Base-by-base conservation (phyloP, 805 yeast species). In the Yamadazyma laniorum region DNA sequence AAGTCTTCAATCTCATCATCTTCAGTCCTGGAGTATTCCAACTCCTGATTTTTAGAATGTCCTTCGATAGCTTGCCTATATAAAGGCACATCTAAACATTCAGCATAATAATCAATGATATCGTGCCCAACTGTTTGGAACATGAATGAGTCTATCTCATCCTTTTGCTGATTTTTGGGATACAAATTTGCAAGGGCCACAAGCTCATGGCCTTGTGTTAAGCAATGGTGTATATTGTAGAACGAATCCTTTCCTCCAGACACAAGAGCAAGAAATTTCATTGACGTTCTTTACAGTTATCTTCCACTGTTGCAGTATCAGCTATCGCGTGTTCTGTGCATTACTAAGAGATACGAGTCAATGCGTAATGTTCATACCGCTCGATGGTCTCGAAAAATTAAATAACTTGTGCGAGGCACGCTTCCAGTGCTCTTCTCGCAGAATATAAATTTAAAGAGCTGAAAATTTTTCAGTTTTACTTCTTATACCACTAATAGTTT, bases 231-330 rank as follows among this genome's bases (percentile, higher is more conserved):
- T 12, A 91, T 79, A 55, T 90, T 93, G 59, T 75, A 93, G 63
- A 90, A 88, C 6, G 97, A 90, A 59, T 93, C 99, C 54, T 93
- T 93, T 0, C 99, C 99, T 4, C 99, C 99, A 1, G 96, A 86
- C 0, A 93, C 80, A 16, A 93, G 70, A 0, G 95, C 99, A 23
- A 89, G 85, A 55, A 90, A 86, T 59, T 88, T 89, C 99, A 93
- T 91, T 14, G 6, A 5, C 9, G 23, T n/a, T n/a, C n/a, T n/a
- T n/a, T n/a, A n/a, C n/a, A n/a, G n/a, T n/a, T n/a, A n/a, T n/a
- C n/a, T n/a, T n/a, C n/a, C n/a, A n/a, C n/a, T n/a, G n/a, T n/a
- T n/a, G n/a, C n/a, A n/a, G n/a, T n/a, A n/a, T n/a, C n/a, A n/a
- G n/a, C n/a, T n/a, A n/a, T n/a, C n/a, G n/a, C n/a, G n/a, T n/a